Percentiles rank a stretch among this genome's conserved stretches.
Evolutionary conservation across 331 rosid genomes (phyloP).

Genomic region (Quercus phellos): DNA sequence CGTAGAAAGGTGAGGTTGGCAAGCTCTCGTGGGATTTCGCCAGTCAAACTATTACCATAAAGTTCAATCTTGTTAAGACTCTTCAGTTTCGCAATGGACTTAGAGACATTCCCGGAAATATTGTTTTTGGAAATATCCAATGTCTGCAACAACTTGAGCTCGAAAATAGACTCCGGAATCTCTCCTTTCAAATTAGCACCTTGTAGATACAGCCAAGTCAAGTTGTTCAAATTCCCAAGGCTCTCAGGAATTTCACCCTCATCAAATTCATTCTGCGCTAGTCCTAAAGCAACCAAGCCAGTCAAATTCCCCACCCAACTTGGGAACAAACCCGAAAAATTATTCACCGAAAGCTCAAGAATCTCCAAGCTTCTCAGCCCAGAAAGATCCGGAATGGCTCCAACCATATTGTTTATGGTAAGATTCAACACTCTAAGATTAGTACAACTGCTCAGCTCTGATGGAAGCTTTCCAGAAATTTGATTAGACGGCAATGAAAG

Average conservation of each 20-base stretch:
- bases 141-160: conserved; percentile 56
- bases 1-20: conserved; percentile 56
- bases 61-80: conserved; percentile 72
- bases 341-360: conserved; percentile 69
- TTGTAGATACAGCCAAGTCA: conserved; percentile 73
- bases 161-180: conserved; percentile 72
- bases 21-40: conserved; percentile 66
- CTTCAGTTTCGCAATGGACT: conserved; percentile 60
- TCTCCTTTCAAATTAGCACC: conserved; percentile 64
- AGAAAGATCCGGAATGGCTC: conserved; percentile 71
- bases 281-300: conserved; percentile 42
- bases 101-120: conserved; percentile 64
- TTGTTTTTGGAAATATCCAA: conserved; percentile 75
- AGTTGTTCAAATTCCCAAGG: conserved; percentile 59
- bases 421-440: conserved; percentile 67
- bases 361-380: conserved; percentile 44
- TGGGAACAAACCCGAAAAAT: conserved; percentile 56
- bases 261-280: conserved; percentile 53
- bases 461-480: conserved; percentile 63
- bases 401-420: conserved; percentile 45
- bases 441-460: conserved; percentile 37
- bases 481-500: conserved; percentile 54
- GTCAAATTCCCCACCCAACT: conserved; percentile 72
- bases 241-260: conserved; percentile 52
- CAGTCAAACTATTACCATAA: conserved; percentile 56